Evolutionary conservation across 148 eudicot genomes (phyloP), one percentile per base, ranked within the genome.

Genomic region (Chenopodium formosanum): DNA sequence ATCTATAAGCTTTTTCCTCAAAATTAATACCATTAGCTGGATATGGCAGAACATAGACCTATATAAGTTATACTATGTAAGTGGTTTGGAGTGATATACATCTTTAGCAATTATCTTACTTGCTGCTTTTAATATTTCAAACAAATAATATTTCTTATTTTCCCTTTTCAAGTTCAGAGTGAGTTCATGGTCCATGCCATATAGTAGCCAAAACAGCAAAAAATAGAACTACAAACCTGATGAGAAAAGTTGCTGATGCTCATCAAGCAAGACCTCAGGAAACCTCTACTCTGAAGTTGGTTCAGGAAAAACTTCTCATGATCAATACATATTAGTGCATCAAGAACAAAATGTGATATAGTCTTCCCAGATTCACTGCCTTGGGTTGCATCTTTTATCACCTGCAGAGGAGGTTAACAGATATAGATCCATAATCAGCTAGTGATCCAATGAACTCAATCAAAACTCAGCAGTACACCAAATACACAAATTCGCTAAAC

Each of bases 251-350:
- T 96, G 83, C 93, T 90, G 90, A 96, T 91, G 88, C 87, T 94
- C 86, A 84, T 88, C 69, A 96, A 86, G 89, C 99, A 96, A 75
- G 92, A 90, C 86, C 99, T 90, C 70, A 96, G 90, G 85, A 96
- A 96, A 78, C 98, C 99, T 91, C 99, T 90, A 83, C 97, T 96
- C 84, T 96, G 97, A 82, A 96, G 91, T 90, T 94, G 98, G 84
- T 86, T 90, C 52, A 94, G 86, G 89, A 96, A 94, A 86, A 87
- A 96, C 86, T 92, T 96, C 77, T 92, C 99, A 82, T 92, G 94
- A 88, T 96, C 99, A 78, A 94, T 88, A 80, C 94, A 91, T 76
- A 96, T 85, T 80, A 96, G 78, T 77, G 94, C 97, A 90, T 91
- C 97, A 78, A 96, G 84, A 84, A 94, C 92, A 88, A 91, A 90